phyloP scores from a whole-genome alignment of 768 basidiomycete species.

The Mrakia hoshinonis region DNA sequence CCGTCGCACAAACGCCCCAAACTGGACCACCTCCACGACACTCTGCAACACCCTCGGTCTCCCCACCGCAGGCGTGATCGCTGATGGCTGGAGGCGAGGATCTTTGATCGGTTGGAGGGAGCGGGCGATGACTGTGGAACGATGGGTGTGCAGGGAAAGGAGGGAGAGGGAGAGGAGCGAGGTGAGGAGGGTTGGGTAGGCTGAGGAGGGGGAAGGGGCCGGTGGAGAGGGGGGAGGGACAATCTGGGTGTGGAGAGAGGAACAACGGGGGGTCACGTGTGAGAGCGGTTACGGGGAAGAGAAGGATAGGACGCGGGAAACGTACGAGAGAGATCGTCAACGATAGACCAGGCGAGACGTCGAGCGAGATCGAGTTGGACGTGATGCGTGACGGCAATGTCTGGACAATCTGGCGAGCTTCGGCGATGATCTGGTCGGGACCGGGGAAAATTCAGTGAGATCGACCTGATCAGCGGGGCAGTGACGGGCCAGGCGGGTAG shows the following conservation, averaged over 20 bases:
- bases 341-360: background rate
- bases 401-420: constrained; percentile 11
- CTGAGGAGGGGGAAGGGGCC: background rate
- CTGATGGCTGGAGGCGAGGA: background rate
- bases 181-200: constrained; percentile 13
- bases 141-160: constrained; percentile 16
- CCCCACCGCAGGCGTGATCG: background rate
- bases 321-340: constrained; percentile 9
- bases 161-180: background rate
- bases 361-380: constrained; percentile 1
- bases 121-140: background rate
- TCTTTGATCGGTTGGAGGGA: constrained; percentile 15
- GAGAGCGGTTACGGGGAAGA: background rate
- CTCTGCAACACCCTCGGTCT: constrained; percentile 1
- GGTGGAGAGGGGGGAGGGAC: background rate
- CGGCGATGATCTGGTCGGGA: constrained; percentile 15
- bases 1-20: background rate
- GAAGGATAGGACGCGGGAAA: background rate
- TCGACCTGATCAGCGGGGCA: background rate
- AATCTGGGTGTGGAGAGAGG: background rate
- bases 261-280: background rate
- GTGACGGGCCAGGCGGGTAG: background rate
- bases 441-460: background rate
- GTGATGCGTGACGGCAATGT: constrained; percentile 4
- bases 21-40: constrained; percentile 17